Base-by-base conservation (phyloP, 352 stramenopile species). In the Plasmopara muralis region DNA sequence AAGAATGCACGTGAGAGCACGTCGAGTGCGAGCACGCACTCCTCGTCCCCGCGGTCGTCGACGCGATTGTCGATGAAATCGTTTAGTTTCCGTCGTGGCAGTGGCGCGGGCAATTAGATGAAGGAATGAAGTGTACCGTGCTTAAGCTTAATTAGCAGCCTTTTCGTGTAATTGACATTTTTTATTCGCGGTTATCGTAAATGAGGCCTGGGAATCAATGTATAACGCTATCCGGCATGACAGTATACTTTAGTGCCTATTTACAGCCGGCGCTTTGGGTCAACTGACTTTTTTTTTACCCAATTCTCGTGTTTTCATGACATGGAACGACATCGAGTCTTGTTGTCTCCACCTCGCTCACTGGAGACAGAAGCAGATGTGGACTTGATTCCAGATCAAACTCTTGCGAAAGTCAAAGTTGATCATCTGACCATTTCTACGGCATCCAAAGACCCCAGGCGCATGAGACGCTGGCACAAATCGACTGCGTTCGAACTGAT, bases 21-120 rank as follows among this genome's bases (percentile, higher is more conserved):
- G 7, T 41, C 37, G 37, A 41, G 7, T 87, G 74, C 48, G 74
- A 85, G 20, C 85, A 85, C 67, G 85, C 85, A 63, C 77, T 74
- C 74, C 35, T 80, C 68, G 20, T 85, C 74, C 13, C 74, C 74
- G 16, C 72, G 72, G 47, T 72, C 74, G 41, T 83, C 74, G 34
- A 82, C 72, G 38, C 72, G 74, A 34, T 46, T 85, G 47, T 85
- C 74, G 40, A 81, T 85, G 72, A 85, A 85, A 50, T 77, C 74
- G 31, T 83, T 85, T 48, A 79, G 71, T 59, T 85, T 85, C 65
- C 72, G 74, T 70, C 74, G 74, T 33, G 62, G 70, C 62, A 83
- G 69, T 58, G 82, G 66, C 9, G 60, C 70, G 43, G 71, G 73
- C 48, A 81, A 73, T 58, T 79, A 74, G 42, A 59, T 47, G 40